phyloP scores from a whole-genome alignment of 2,329 filamentous ascomycete species.

The Alternaria rosae region DNA sequence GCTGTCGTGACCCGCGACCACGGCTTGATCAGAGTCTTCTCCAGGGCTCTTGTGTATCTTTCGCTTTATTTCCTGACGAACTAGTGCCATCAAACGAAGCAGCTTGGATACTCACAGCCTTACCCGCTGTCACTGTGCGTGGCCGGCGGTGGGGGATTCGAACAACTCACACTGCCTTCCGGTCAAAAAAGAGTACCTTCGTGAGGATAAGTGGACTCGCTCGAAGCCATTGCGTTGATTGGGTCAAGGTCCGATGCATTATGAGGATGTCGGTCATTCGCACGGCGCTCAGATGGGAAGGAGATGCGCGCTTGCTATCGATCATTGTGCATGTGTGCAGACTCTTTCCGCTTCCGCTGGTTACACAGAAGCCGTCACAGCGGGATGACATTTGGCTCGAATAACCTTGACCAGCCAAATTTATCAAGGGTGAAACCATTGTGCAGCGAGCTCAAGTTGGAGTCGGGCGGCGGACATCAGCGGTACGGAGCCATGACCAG shows the following conservation, averaged over 20 bases:
- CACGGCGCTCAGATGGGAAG: conserved; percentile 15
- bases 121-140: conserved; percentile 28
- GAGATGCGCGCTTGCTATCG: conserved; percentile 12
- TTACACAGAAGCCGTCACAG: conserved; percentile 31
- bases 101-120: conserved; percentile 16
- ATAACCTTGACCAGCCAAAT: conserved; percentile 9
- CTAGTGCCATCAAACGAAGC: conserved; percentile 15
- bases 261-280: conserved; percentile 23
- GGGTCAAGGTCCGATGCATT: conserved; percentile 8
- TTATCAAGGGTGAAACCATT: neutral
- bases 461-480: neutral
- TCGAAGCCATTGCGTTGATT: conserved; percentile 7
- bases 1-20: conserved; percentile 26
- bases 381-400: conserved; percentile 22
- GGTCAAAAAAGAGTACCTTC: conserved; percentile 22
- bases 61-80: conserved; percentile 12
- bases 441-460: neutral
- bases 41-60: conserved; percentile 24
- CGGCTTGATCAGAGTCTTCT: conserved; percentile 11
- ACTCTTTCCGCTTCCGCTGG: conserved; percentile 29
- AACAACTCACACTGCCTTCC: conserved; percentile 34
- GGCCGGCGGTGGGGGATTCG: conserved; percentile 40
- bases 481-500: neutral
- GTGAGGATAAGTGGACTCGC: conserved; percentile 2
- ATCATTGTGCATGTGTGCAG: conserved; percentile 9